phyloP scores from a whole-genome alignment of 2,329 filamentous ascomycete genomes.

The Cryphonectria carpinicola region DNA sequence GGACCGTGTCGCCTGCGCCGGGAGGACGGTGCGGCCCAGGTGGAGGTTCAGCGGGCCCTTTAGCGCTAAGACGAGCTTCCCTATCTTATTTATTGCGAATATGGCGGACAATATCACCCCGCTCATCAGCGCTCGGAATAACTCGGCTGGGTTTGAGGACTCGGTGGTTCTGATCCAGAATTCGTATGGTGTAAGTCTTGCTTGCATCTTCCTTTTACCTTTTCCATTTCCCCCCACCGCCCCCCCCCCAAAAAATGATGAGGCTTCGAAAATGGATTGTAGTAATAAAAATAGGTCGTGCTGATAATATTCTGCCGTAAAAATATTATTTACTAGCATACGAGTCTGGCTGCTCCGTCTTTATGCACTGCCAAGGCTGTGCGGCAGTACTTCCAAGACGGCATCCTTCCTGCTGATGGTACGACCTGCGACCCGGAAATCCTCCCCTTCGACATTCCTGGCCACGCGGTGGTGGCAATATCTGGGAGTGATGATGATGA shows the following conservation, averaged over 20 bases:
- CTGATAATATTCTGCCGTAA: not conserved
- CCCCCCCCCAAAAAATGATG: too few species aligned
- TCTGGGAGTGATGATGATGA: constrained; percentile 6
- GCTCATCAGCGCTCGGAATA: constrained; percentile 46
- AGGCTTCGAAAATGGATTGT: not conserved
- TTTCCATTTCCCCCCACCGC: too few species aligned
- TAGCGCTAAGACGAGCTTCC: constrained; percentile 43
- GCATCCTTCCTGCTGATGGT: constrained; percentile 47
- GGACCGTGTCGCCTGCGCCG: constrained; percentile 46
- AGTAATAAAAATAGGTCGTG: too few species aligned
- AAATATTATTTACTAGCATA: constrained; percentile 48
- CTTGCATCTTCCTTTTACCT: too few species aligned
- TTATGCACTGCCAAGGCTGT: constrained; percentile 48
- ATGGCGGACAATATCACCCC: constrained; percentile 52
- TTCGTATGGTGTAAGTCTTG: constrained; percentile 51
- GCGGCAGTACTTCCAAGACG: constrained; percentile 50
- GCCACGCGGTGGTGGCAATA: not conserved
- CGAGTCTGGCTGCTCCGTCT: constrained; percentile 49
- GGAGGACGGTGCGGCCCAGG: constrained; percentile 43
- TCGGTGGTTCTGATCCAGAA: constrained; percentile 54
- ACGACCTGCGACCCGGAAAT: constrained; percentile 52
- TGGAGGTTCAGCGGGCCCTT: constrained; percentile 44
- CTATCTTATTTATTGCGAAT: constrained; percentile 49
- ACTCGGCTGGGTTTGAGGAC: constrained; percentile 47
- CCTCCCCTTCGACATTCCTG: constrained; percentile 44